Base-by-base conservation (phyloP, 163 green algal species). In the Scenedesmus sp. region DNA sequence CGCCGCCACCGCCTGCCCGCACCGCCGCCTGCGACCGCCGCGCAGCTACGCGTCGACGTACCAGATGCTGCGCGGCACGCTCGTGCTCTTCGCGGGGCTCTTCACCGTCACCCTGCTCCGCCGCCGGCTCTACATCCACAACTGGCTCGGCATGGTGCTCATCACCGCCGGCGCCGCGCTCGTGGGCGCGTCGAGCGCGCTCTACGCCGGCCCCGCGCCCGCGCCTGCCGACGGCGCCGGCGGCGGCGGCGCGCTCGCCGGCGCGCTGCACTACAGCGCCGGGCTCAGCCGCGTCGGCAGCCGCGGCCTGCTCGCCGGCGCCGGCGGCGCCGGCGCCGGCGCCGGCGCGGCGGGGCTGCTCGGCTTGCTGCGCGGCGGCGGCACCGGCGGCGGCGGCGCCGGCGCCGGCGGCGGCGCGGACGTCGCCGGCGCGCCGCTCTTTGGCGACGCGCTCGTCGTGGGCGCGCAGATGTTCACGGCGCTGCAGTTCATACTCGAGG, bases 61-160 rank as follows among this genome's bases (percentile, higher is more conserved):
- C 78, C 94, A 98, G 85, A 98, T 98, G 94, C 86, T 98, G 48
- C 86, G 93, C 13, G 94, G 93, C 14, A 96, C 92, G 26, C 78
- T 98, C 51, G 94, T 97, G 53, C 73, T 96, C 17, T 97, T 93
- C 81, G 89, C 93, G 0, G 89, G 89, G 64, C 64, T 78, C 53
- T 90, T 97, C 79, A 97, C 93, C 2, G 82, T 97, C 26, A 7
- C 90, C n/a, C 72, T 97, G 53, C 83, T 97, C 47, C 82, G 89
- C 28, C 86, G 92, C 22, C 65, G 67, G 10, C 87, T 97, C 36
- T 91, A 91, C 81, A 75, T 87, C 9, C 93, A 97, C 71, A 89
- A 97, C 87, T 97, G 90, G 90, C 66, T 95, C 56, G 93, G 91
- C 70, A 94, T 96, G 66, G 87, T 90, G 26, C 89, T 97, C 10